Conservation (phyloP, 1,284 basidiomycete species). For the Coniferiporia weirii region DNA sequence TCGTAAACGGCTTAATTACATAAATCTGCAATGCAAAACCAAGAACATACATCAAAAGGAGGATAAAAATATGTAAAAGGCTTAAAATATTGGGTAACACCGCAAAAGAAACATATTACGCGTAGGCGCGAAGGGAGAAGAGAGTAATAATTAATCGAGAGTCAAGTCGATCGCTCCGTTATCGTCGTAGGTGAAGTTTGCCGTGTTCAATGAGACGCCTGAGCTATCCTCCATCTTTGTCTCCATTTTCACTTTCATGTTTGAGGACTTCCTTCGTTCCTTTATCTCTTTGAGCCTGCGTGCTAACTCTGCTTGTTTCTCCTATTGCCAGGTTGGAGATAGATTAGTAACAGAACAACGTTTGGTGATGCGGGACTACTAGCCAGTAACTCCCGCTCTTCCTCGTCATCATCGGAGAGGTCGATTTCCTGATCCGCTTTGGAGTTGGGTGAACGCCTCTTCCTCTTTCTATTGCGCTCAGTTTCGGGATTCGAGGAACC, state of each 20-base stretch:
- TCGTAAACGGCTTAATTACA: too few species aligned
- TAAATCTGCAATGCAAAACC: too few species aligned
- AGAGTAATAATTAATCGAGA: not conserved
- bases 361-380: not conserved
- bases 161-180: constrained; percentile 1
- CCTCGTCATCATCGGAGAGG: not conserved
- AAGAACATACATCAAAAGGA: too few species aligned
- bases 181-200: not conserved
- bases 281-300: not conserved
- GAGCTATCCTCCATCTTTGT: not conserved
- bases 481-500: not conserved
- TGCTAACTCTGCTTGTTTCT: not conserved
- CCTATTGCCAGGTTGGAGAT: not conserved
- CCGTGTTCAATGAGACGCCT: too few species aligned
- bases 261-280: not conserved
- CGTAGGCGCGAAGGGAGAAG: too few species aligned
- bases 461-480: not conserved
- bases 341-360: too few species aligned
- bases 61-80: too few species aligned
- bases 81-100: too few species aligned
- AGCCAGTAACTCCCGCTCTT: not conserved
- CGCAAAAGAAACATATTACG: too few species aligned
- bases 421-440: not conserved
- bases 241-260: not conserved
- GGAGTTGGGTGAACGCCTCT: not conserved